phyloP scores from a whole-genome alignment of 2,329 filamentous ascomycete genomes.

The Fusarium pseudoanthophilum region DNA sequence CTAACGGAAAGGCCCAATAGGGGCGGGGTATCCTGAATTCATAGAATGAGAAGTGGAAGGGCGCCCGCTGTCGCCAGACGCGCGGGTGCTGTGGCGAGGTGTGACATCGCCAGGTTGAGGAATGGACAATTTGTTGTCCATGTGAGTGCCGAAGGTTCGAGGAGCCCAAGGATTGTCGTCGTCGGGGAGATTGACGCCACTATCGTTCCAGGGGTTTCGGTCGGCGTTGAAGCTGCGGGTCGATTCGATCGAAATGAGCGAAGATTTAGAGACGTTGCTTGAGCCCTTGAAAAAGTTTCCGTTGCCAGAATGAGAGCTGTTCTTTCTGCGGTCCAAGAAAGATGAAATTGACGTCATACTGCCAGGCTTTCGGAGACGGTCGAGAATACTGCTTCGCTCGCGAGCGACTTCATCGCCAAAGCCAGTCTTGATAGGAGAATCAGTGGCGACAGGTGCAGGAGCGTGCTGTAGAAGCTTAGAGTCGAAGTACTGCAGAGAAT shows the following conservation, averaged over 20 bases:
- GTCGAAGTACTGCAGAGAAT: slow-evolving; percentile 95
- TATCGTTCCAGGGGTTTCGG: slow-evolving; percentile 98
- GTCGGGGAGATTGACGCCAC: slow-evolving; percentile 91
- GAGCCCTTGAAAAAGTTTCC: slow-evolving; percentile 92
- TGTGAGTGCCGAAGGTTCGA: slow-evolving; percentile 73
- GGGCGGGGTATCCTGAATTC: slow-evolving; percentile 94
- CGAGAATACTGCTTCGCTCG: slow-evolving; percentile 86
- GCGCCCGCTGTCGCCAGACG: slow-evolving; percentile 90
- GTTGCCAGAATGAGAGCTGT: slow-evolving; percentile 85
- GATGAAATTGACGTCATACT: slow-evolving; percentile 95
- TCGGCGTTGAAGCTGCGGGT: slow-evolving; percentile 90
- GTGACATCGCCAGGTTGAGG: slow-evolving; percentile 83
- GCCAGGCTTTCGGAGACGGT: slow-evolving; percentile 92
- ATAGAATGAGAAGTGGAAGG: slow-evolving; percentile 95
- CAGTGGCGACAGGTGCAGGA: slow-evolving; percentile 80
- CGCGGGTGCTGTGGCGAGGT: slow-evolving; percentile 83
- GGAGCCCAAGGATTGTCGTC: slow-evolving; percentile 78
- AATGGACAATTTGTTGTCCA: slow-evolving; percentile 70
- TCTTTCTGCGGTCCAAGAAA: slow-evolving; percentile 96
- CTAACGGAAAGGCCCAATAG: slow-evolving; percentile 91
- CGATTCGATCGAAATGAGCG: slow-evolving; percentile 94
- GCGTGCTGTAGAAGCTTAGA: slow-evolving; percentile 96
- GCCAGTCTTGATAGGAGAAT: slow-evolving; percentile 87
- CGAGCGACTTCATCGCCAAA: slow-evolving; percentile 84
- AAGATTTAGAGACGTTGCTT: slow-evolving; percentile 91